Evolutionary conservation across 2,329 filamentous ascomycete genomes (phyloP).

Genomic region (Colletotrichum sp.): DNA sequence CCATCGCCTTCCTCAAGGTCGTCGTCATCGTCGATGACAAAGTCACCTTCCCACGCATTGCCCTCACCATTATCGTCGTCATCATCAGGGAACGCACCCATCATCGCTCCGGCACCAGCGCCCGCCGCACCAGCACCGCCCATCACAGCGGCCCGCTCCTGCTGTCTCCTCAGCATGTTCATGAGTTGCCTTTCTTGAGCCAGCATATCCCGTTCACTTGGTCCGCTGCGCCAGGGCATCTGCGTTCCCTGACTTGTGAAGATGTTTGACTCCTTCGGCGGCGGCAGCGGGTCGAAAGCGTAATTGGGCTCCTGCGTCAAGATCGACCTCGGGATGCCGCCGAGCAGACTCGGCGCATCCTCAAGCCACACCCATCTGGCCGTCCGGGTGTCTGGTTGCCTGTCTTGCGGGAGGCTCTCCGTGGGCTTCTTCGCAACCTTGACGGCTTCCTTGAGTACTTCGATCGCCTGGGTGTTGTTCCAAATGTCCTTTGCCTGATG

Average conservation of each 20-base stretch:
- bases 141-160: neutral
- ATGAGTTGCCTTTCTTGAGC: neutral
- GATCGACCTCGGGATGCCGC: slow-evolving; percentile 69
- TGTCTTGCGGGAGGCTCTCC: slow-evolving; percentile 43
- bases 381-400: slow-evolving; percentile 51
- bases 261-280: slow-evolving; percentile 59
- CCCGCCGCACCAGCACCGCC: neutral
- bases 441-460: slow-evolving; percentile 73
- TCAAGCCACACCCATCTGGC: slow-evolving; percentile 82
- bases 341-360: slow-evolving; percentile 74
- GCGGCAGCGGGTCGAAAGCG: slow-evolving; percentile 84
- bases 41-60: slow-evolving; percentile 19
- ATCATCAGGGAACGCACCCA: slow-evolving; percentile 16
- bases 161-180: neutral
- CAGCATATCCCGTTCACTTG: slow-evolving; percentile 7
- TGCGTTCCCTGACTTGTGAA: slow-evolving; percentile 49
- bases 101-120: neutral
- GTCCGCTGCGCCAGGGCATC: slow-evolving; percentile 44
- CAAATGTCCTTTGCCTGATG: slow-evolving; percentile 81
- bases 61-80: slow-evolving; percentile 17
- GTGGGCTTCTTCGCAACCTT: slow-evolving; percentile 54
- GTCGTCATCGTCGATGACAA: slow-evolving; percentile 18
- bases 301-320: slow-evolving; percentile 71
- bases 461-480: slow-evolving; percentile 76
- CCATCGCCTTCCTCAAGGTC: neutral